phyloP scores from a whole-genome alignment of 495 filamentous ascomycete species.

The Trichoderma reesei region DNA sequence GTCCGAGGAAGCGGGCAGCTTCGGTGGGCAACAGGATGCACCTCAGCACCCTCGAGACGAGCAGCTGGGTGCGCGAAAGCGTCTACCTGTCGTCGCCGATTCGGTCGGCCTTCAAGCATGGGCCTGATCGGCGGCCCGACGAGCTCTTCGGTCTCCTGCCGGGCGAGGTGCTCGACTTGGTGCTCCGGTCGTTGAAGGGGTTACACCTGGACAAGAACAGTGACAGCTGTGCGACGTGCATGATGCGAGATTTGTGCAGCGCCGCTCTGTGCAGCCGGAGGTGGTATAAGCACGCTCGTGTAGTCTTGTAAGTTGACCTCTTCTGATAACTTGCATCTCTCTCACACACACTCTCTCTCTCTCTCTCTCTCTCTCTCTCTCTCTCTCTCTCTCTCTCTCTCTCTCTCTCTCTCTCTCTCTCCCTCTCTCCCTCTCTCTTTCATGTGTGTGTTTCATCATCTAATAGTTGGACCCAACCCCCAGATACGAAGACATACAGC shows the following conservation, averaged over 20 bases:
- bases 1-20: slow-evolving; percentile 1
- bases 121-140: slow-evolving; percentile 20
- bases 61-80: slow-evolving; percentile 15
- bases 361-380: no score
- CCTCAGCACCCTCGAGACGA: slow-evolving; percentile 30
- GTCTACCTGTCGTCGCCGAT: slow-evolving; percentile 29
- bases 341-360: no score
- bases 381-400: no score
- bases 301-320: slow-evolving; percentile 45
- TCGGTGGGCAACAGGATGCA: slow-evolving; percentile 32
- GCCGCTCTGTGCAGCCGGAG: slow-evolving; percentile 56
- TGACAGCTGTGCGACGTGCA: slow-evolving; percentile 61
- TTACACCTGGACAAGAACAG: slow-evolving; percentile 33
- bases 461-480: slow-evolving; percentile 9
- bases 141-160: slow-evolving; percentile 47
- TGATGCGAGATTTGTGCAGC: slow-evolving; percentile 62
- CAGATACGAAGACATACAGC: slow-evolving; percentile 61
- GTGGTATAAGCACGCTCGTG: slow-evolving; percentile 57
- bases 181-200: slow-evolving; percentile 37
- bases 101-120: slow-evolving; percentile 15
- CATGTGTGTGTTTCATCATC: not conserved
- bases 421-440: not conserved
- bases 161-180: slow-evolving; percentile 47
- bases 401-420: not conserved
- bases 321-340: not conserved